These are phyloP conservation scores for Keithomyces neogunnii DNA, from an alignment of 2,329 filamentous ascomycete genomes.

Conservation along the genomic window DNA sequence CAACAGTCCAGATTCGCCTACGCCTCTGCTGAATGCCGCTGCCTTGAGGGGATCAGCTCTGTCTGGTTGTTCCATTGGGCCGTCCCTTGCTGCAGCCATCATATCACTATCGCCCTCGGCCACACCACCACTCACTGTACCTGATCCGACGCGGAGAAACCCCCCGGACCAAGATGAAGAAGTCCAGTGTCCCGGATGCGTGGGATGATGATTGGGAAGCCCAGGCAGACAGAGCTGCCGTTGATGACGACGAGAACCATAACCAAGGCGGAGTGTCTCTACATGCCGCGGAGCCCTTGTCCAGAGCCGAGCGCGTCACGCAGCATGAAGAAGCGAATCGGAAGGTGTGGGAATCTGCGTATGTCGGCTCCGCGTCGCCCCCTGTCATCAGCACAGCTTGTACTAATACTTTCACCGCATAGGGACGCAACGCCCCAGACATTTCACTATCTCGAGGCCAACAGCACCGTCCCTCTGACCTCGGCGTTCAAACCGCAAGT, in stretches of 20 bases:
- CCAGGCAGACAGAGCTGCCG: slow-evolving; percentile 54
- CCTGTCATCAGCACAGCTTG: not conserved
- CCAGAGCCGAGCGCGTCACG: slow-evolving; percentile 69
- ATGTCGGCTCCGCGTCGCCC: slow-evolving; percentile 22
- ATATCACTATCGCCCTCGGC: not conserved
- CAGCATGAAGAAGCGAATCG: slow-evolving; percentile 77
- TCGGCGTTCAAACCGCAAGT: slow-evolving; percentile 72
- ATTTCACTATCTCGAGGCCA: slow-evolving; percentile 66
- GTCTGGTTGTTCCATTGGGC: not conserved
- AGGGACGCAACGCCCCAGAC: slow-evolving; percentile 64
- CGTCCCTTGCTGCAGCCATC: not conserved
- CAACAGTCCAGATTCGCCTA: not conserved
- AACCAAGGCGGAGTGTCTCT: slow-evolving; percentile 13
- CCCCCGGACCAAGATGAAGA: slow-evolving; percentile 33
- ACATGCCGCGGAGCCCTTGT: slow-evolving; percentile 32
- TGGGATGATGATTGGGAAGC: slow-evolving; percentile 91
- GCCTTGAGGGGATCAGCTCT: not conserved
- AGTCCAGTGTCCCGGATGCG: slow-evolving; percentile 54
- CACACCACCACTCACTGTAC: not conserved
- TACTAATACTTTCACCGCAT: slow-evolving; percentile 8
- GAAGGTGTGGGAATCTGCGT: slow-evolving; percentile 86
- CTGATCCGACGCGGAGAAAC: not conserved
- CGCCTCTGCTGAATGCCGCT: not conserved
- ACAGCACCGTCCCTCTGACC: slow-evolving; percentile 49
- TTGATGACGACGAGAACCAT: slow-evolving; percentile 26